Conservation (phyloP, 148 eudicot species). For the Cornus florida region DNA sequence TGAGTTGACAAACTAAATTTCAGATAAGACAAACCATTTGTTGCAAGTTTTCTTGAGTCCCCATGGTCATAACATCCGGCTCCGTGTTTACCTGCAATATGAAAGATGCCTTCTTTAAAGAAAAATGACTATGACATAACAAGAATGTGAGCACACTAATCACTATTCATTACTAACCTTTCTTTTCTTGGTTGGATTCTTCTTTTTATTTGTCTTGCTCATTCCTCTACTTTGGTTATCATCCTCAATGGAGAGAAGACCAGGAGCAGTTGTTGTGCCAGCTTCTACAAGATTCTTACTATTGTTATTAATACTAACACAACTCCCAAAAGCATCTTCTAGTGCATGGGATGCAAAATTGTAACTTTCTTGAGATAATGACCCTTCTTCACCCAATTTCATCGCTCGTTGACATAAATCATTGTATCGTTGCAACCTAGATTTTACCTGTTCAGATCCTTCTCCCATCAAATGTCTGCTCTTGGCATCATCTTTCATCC, state of each 20-base stretch:
- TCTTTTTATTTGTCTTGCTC: constrained; percentile 72
- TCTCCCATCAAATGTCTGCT: constrained; percentile 50
- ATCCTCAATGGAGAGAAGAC: constrained; percentile 82
- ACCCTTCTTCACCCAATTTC: constrained; percentile 91
- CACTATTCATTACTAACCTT: constrained; percentile 47
- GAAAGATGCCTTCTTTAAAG: constrained; percentile 12
- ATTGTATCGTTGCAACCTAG: constrained; percentile 81
- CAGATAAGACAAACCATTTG: constrained; percentile 59
- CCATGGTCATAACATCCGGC: constrained; percentile 68
- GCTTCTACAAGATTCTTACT: constrained; percentile 61
- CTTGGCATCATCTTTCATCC: constrained; percentile 94
- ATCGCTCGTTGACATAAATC: constrained; percentile 75
- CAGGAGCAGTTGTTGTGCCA: constrained; percentile 61
- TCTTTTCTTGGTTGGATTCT: constrained; percentile 72
- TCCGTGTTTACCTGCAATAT: constrained; percentile 65
- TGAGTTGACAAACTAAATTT: background rate
- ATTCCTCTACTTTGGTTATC: constrained; percentile 63
- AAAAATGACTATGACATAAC: constrained; percentile 2
- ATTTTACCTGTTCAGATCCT: constrained; percentile 54
- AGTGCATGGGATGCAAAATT: constrained; percentile 58
- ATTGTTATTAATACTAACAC: constrained; percentile 63
- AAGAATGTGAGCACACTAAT: constrained; percentile 14
- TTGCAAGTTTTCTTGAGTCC: constrained; percentile 70
- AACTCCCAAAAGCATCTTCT: constrained; percentile 73
- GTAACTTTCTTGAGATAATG: constrained; percentile 87